Conservation (phyloP, 352 stramenopile species). For the Albugo candida region DNA sequence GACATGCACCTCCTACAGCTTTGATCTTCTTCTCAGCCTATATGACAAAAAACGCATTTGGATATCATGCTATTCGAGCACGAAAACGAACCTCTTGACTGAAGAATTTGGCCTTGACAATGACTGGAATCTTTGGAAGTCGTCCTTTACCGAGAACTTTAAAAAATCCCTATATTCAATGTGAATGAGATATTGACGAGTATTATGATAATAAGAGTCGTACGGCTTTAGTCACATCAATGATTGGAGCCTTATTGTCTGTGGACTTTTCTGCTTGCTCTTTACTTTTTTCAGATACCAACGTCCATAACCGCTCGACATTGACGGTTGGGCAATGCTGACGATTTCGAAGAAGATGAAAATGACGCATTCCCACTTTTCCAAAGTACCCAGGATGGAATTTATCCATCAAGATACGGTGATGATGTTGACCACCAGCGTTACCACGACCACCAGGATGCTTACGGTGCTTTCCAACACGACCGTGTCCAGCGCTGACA, state of each 20-base stretch:
- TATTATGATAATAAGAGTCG: background rate
- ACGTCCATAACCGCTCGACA: conserved; percentile 98
- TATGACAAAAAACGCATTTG: background rate
- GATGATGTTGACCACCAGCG: conserved; percentile 99
- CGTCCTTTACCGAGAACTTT: conserved; percentile 99
- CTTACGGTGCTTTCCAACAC: conserved; percentile 99
- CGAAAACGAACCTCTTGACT: conserved; percentile 60
- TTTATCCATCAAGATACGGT: conserved; percentile 99
- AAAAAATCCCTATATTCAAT: conserved; percentile 83
- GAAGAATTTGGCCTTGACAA: conserved; percentile 99
- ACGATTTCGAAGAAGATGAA: conserved; percentile 94
- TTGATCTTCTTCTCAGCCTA: conserved; percentile 99
- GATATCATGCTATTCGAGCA: conserved; percentile 9
- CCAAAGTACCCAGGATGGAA: conserved; percentile 99
- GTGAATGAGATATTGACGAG: background rate
- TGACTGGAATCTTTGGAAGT: conserved; percentile 91
- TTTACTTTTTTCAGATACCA: conserved; percentile 95
- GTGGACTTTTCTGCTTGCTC: conserved; percentile 87
- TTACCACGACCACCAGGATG: conserved; percentile 99
- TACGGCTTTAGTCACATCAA: conserved; percentile 91
- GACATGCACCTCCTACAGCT: conserved; percentile 92
- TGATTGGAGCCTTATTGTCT: conserved; percentile 96
- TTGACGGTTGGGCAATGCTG: conserved; percentile 96
- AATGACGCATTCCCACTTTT: conserved; percentile 99
- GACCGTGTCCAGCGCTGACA: conserved; percentile 96